phyloP scores from a whole-genome alignment of 2,329 filamentous ascomycete species.

The Microsporum ferrugineum region DNA sequence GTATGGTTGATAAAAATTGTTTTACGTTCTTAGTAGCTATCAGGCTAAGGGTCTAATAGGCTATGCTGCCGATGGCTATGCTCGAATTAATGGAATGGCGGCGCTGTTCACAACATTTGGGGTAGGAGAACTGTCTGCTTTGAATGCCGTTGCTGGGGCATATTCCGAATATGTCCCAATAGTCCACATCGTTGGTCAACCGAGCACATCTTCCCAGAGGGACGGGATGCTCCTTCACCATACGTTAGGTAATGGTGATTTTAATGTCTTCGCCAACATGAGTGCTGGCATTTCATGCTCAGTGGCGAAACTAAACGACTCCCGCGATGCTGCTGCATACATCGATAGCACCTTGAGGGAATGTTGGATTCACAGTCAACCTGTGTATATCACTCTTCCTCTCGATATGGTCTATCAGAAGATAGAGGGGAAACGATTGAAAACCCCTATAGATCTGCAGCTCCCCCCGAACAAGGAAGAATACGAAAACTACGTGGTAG shows the following conservation, averaged over 20 bases:
- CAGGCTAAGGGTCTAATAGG: constrained; percentile 33
- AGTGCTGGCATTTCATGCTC: constrained; percentile 40
- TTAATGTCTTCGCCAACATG: constrained; percentile 42
- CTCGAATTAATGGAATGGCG: constrained; percentile 55
- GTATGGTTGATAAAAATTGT: constrained; percentile 30
- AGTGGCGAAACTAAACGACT: constrained; percentile 39
- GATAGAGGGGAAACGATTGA: constrained; percentile 58
- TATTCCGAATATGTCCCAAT: constrained; percentile 62
- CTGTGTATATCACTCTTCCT: constrained; percentile 46
- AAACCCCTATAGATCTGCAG: constrained; percentile 53
- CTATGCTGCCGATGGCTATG: constrained; percentile 66
- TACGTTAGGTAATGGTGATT: constrained; percentile 53
- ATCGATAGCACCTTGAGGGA: constrained; percentile 43
- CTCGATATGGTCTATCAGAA: constrained; percentile 50
- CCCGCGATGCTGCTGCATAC: constrained; percentile 36
- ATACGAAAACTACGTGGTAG: constrained; percentile 65
- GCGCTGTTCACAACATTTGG: constrained; percentile 64
- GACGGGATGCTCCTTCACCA: constrained; percentile 46
- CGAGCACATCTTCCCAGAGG: constrained; percentile 36
- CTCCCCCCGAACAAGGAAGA: constrained; percentile 55
- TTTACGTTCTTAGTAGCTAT: background rate
- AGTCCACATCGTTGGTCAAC: constrained; percentile 48
- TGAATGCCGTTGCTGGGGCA: constrained; percentile 63
- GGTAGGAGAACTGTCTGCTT: constrained; percentile 55
- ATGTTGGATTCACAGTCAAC: constrained; percentile 43